These are phyloP conservation scores for Cucurbitaria berberidis DNA, from an alignment of 2,329 filamentous ascomycete genomes.

Conservation along the genomic window DNA sequence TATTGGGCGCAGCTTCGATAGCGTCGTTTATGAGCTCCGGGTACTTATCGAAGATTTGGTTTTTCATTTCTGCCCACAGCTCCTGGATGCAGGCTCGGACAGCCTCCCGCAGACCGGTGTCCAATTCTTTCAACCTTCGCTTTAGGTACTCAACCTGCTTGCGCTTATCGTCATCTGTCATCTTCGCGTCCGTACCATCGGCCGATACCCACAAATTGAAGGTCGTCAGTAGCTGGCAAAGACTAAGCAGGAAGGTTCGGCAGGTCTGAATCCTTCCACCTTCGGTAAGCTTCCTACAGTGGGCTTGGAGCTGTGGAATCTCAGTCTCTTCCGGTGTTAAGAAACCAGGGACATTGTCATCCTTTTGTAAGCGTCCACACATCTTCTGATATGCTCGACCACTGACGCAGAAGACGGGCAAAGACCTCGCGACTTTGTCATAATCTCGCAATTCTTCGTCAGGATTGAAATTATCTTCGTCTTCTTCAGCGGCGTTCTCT, in stretches of 20 bases:
- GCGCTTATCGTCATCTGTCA: conserved; percentile 50
- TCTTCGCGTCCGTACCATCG: conserved; percentile 49
- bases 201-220: conserved; percentile 59
- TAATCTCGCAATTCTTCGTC: conserved; percentile 64
- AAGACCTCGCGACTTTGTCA: conserved; percentile 58
- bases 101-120: conserved; percentile 50
- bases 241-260: conserved; percentile 58
- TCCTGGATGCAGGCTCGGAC: conserved; percentile 49
- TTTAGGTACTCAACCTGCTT: conserved; percentile 50
- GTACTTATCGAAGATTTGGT: conserved; percentile 57
- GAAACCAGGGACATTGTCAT: conserved; percentile 62
- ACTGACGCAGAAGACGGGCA: conserved; percentile 71
- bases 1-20: conserved; percentile 43
- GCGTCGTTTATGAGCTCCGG: conserved; percentile 50
- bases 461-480: conserved; percentile 62
- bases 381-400: conserved; percentile 68
- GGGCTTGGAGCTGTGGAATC: conserved; percentile 61
- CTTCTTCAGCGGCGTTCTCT: conserved; percentile 59
- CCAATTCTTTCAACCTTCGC: conserved; percentile 49
- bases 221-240: conserved; percentile 60
- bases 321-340: conserved; percentile 61
- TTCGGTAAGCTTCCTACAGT: conserved; percentile 65
- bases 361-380: conserved; percentile 60
- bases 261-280: conserved; percentile 53
- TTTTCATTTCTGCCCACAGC: conserved; percentile 50